phyloP scores from a whole-genome alignment of 2,329 filamentous ascomycete genomes.

The Fusarium floridanum region DNA sequence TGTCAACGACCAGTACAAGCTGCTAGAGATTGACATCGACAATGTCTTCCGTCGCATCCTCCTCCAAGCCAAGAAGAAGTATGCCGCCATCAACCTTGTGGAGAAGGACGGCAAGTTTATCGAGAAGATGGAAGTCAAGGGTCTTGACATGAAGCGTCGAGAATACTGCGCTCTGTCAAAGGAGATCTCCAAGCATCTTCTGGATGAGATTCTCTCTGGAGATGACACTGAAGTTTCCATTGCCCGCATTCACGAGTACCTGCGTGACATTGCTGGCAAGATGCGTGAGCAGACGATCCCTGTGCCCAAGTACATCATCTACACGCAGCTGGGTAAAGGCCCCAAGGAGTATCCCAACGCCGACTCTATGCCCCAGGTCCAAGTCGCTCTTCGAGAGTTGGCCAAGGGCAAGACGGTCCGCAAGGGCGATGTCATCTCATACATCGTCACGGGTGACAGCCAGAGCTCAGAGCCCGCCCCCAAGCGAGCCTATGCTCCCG shows the following conservation, averaged over 20 bases:
- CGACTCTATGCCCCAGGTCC: slow-evolving; percentile 95
- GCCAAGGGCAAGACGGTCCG: slow-evolving; percentile 89
- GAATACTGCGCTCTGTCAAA: slow-evolving; percentile 97
- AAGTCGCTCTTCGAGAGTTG: slow-evolving; percentile 91
- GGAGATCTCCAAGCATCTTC: slow-evolving; percentile 88
- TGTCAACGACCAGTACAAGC: slow-evolving; percentile 92
- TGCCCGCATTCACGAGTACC: slow-evolving; percentile 91
- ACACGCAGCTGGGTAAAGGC: slow-evolving; percentile 94
- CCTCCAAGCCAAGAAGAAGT: slow-evolving; percentile 99
- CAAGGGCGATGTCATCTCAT: slow-evolving; percentile 95
- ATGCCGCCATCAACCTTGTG: slow-evolving; percentile 94
- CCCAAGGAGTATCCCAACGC: slow-evolving; percentile 95
- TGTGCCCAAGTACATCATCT: slow-evolving; percentile 93
- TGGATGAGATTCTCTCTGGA: slow-evolving; percentile 95
- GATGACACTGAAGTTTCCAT: slow-evolving; percentile 91
- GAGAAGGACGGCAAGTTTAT: slow-evolving; percentile 90
- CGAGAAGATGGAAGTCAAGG: slow-evolving; percentile 97
- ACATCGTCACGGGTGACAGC: slow-evolving; percentile 87
- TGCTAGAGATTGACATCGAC: slow-evolving; percentile 98
- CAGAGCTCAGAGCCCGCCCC: slow-evolving; percentile 77
- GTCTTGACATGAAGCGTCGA: slow-evolving; percentile 96
- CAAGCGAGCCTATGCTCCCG: slow-evolving; percentile 88
- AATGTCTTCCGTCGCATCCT: slow-evolving; percentile 95
- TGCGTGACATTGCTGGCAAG: slow-evolving; percentile 84
- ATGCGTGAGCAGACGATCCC: slow-evolving; percentile 87